A percentile compares a stretch with the other conserved stretches of the same genome.
phyloP scores from a whole-genome alignment of 1,139 yeast species.

The Candida tetrigidarum region DNA sequence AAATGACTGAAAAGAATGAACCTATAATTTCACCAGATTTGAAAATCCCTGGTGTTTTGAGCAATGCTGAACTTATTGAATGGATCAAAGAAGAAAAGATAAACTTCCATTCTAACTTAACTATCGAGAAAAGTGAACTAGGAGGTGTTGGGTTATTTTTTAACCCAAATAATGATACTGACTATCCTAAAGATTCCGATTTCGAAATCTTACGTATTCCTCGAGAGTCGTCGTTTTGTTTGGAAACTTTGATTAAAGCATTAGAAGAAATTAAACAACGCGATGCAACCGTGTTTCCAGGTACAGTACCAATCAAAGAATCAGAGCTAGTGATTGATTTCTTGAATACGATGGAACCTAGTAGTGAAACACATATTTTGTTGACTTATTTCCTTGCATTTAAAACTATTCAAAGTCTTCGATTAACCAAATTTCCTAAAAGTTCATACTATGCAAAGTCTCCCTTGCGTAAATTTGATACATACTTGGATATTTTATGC shows the following conservation, averaged over 20 bases:
- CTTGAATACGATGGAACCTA: conserved; percentile 25
- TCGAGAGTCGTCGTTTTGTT: conserved; percentile 28
- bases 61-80: conserved; percentile 15
- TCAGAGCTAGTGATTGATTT: conserved; percentile 27
- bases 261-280: conserved; percentile 24
- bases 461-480: conserved; percentile 20
- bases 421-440: conserved; percentile 6
- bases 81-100: conserved; percentile 15
- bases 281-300: conserved; percentile 16
- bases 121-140: conserved; percentile 27
- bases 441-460: conserved; percentile 12
- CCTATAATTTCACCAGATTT: conserved; percentile 3
- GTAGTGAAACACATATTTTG: conserved; percentile 36
- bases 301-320: conserved; percentile 15
- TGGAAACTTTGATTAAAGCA: conserved; percentile 31
- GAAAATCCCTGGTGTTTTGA: conserved; percentile 11
- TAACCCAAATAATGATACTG: conserved; percentile 13
- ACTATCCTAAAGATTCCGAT: conserved; percentile 18
- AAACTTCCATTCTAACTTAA: conserved; percentile 15
- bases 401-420: conserved; percentile 17
- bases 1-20: not conserved
- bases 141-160: conserved; percentile 44
- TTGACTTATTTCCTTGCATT: conserved; percentile 32
- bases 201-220: conserved; percentile 43
- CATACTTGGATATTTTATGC: conserved; percentile 32